Evolutionary conservation across 1,284 basidiomycete species (phyloP), one percentile per base, ranked within the genome.

Genomic region (Tilletia caries): DNA sequence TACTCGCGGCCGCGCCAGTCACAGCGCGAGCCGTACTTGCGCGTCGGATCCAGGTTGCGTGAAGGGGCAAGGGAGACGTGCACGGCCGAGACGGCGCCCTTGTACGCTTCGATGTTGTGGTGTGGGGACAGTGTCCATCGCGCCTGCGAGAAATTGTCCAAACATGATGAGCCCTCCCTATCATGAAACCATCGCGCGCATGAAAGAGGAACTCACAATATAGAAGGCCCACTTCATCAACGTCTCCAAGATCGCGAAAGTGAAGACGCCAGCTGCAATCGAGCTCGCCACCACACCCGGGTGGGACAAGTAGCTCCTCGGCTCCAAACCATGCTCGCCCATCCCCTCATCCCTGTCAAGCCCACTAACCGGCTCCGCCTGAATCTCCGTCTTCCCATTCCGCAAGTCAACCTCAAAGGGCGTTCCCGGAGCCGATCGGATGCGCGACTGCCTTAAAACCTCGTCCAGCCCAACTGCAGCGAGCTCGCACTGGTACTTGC

Each of bases 401-500:
- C 23, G 2, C 23, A 41, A 46, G 20, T 68, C 60, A 41, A 48
- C 66, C 27, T 48, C 77, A 67, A 70, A 69, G 2, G 78, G 78
- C 41, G 78, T 79, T 4, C 73, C 70, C 1, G 74, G 73, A 23
- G 74, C 67, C 4, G 72, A 77, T 25, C 72, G 71, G 69, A 79
- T 67, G 8, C 76, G 70, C 1, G 72, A 67, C 1, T 69, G 70
- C 66, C 74, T 66, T 23, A 83, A 72, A 33, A 74, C 73, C 48
- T 82, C 76, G 54, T 83, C 77, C 62, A 84, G 72, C 4, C 74
- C 82, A 25, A 80, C 71, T 1, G 80, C 81, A 6, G 79, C 73
- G 12, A 84, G 75, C 68, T 83, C 83, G 68, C 80, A 81, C 67
- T 84, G 83, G 62, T 82, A 84, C 70, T 84, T 84, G 60, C 78